These are phyloP conservation scores for Tuber aestivum DNA, from an alignment of 495 filamentous ascomycete genomes.

Conservation along the genomic window DNA sequence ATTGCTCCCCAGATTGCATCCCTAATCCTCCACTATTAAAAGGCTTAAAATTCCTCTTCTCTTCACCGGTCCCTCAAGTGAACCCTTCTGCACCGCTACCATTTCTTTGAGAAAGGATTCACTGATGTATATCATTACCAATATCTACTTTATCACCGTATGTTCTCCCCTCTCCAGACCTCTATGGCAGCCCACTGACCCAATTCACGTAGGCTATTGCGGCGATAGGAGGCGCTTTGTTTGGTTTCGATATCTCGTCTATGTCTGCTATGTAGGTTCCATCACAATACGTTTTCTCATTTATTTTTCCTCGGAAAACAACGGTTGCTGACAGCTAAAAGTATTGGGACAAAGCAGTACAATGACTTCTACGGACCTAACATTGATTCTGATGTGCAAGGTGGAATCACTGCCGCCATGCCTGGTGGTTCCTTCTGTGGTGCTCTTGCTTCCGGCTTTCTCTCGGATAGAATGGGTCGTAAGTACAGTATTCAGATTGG, in stretches of 20 bases:
- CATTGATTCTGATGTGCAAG: constrained; percentile 36
- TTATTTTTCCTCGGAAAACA: background rate
- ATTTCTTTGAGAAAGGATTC: background rate
- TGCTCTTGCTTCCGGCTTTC: constrained; percentile 59
- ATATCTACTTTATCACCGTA: constrained; percentile 41
- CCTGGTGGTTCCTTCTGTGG: constrained; percentile 68
- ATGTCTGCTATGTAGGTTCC: constrained; percentile 61
- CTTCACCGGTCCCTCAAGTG: background rate
- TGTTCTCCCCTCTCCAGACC: constrained; percentile 6
- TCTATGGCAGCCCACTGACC: background rate
- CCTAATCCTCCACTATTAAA: background rate
- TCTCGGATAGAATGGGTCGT: constrained; percentile 64
- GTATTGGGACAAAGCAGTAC: constrained; percentile 57
- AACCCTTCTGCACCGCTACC: background rate
- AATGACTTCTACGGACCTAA: constrained; percentile 55
- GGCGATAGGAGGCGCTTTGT: constrained; percentile 57
- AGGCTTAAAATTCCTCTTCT: background rate
- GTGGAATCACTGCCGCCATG: constrained; percentile 61
- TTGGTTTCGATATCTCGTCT: constrained; percentile 76
- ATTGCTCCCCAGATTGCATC: background rate
- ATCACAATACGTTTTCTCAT: background rate
- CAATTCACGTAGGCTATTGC: constrained; percentile 27
- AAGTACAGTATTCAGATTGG: constrained; percentile 50
- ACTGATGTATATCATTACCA: constrained; percentile 39
- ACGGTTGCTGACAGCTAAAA: constrained; percentile 12